phyloP scores from a whole-genome alignment of 805 yeast genomes.

The Yarrowia bubula region DNA sequence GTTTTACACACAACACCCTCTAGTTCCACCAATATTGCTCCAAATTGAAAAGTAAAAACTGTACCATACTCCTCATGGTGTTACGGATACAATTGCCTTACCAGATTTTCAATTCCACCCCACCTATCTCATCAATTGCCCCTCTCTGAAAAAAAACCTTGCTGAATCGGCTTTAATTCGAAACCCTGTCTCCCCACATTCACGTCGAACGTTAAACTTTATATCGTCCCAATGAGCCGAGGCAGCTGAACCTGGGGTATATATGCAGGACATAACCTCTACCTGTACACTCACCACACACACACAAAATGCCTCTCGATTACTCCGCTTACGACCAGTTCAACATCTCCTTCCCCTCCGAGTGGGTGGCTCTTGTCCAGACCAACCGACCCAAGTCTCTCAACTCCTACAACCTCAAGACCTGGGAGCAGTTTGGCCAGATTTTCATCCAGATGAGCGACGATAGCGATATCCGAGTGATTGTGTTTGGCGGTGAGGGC shows the following conservation, averaged over 20 bases:
- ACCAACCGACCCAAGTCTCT: constrained; percentile 58
- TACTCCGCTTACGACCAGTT: constrained; percentile 31
- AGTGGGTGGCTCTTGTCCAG: constrained; percentile 55
- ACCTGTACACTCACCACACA: background rate
- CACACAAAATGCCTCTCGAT: constrained; percentile 11
- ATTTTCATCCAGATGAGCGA: constrained; percentile 48
- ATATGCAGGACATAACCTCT: background rate
- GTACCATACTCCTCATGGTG: too few species aligned
- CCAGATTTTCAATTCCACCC: background rate
- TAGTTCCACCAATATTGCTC: background rate
- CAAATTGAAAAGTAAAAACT: background rate
- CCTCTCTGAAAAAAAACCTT: background rate
- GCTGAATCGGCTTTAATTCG: background rate
- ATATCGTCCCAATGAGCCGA: constrained; percentile 6
- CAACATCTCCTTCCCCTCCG: constrained; percentile 44
- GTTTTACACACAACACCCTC: too few species aligned
- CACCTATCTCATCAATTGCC: too few species aligned
- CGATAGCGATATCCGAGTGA: constrained; percentile 49
- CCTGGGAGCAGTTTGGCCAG: constrained; percentile 57
- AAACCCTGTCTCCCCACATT: constrained; percentile 11
- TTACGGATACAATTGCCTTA: background rate
- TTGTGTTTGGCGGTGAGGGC: constrained; percentile 58
- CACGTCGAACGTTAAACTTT: background rate
- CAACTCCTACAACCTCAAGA: constrained; percentile 56
- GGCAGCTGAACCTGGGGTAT: constrained; percentile 22